Percentiles rank a stretch among this genome's conserved stretches.
Conservation (phyloP, 371 early-diverging fungal genomes). For the Caulochytrium protostelioides region DNA sequence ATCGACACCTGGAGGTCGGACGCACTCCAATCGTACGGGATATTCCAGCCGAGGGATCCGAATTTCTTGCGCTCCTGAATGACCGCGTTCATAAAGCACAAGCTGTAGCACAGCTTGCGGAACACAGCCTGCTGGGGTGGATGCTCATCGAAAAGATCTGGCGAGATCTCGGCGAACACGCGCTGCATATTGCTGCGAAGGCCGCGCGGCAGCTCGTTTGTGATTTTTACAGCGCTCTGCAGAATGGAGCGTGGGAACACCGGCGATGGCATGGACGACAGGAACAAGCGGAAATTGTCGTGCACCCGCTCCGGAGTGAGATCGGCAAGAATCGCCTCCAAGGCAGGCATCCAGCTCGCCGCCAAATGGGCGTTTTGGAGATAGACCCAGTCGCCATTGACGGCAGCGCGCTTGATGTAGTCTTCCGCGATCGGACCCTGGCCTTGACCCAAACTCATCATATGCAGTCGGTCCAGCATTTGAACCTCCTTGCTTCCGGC, state of each 20-base stretch:
- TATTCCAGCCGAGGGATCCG: slow-evolving; percentile 36
- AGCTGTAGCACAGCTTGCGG: slow-evolving; percentile 26
- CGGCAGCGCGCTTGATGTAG: slow-evolving; percentile 13
- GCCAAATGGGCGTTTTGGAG: slow-evolving; percentile 35
- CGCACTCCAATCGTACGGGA: slow-evolving; percentile 28
- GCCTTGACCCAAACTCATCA: slow-evolving; percentile 34
- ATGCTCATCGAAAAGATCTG: slow-evolving; percentile 25
- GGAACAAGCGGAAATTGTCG: slow-evolving; percentile 25
- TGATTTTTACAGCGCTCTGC: slow-evolving; percentile 32
- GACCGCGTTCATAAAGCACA: slow-evolving; percentile 33
- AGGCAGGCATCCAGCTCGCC: slow-evolving; percentile 28
- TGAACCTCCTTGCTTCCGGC: slow-evolving; percentile 22
- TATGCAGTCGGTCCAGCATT: slow-evolving; percentile 26
- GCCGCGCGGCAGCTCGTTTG: slow-evolving; percentile 34
- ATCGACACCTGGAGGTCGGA: slow-evolving; percentile 28
- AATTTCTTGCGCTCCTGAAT: slow-evolving; percentile 35
- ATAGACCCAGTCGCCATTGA: slow-evolving; percentile 30
- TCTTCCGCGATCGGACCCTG: slow-evolving; percentile 38
- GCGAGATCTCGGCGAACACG: slow-evolving; percentile 25
- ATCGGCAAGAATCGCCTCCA: slow-evolving; percentile 16
- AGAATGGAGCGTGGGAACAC: slow-evolving; percentile 28
- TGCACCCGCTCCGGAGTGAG: no score
- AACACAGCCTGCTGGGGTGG: slow-evolving; percentile 25
- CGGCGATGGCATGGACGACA: slow-evolving; percentile 35
- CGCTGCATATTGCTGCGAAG: slow-evolving; percentile 27